phyloP scores from a whole-genome alignment of 176 grass and related monocot species.

The Aegilops sharonensis region DNA sequence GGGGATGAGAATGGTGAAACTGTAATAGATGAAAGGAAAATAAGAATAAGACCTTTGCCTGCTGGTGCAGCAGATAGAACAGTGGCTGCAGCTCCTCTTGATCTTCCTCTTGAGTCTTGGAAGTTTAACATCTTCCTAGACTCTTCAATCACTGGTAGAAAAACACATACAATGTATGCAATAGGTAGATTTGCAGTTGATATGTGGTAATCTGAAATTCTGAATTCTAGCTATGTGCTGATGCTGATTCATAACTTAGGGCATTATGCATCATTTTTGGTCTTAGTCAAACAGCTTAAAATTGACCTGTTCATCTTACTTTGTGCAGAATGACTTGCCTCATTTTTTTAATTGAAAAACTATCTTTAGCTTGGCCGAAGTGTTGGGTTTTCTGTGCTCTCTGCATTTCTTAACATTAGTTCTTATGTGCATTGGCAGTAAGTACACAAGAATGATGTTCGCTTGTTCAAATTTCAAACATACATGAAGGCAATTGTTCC shows the following conservation, averaged over 20 bases:
- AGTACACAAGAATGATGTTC: conserved; percentile 2
- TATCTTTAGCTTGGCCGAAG: not conserved
- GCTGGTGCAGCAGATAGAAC: conserved; percentile 60
- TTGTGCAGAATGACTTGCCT: not conserved
- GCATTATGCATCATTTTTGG: not conserved
- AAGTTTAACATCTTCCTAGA: not conserved
- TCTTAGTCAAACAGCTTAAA: conserved; percentile 8
- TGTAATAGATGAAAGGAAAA: conserved; percentile 95
- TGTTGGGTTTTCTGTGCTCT: too few relatives aligned
- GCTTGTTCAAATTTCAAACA: not conserved
- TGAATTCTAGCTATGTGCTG: not conserved
- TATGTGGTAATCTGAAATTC: not conserved
- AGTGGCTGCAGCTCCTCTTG: conserved; percentile 24
- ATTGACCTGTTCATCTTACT: not conserved
- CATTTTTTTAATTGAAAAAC: not conserved
- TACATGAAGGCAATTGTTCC: not conserved
- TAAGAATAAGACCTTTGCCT: conserved; percentile 92
- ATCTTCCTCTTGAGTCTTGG: conserved; percentile 63
- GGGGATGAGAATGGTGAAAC: conserved; percentile 99
- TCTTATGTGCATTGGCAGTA: not conserved
- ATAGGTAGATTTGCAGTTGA: conserved; percentile 13
- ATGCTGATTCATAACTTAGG: not conserved
- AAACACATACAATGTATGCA: not conserved
- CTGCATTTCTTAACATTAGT: too few relatives aligned
- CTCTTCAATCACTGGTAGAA: not conserved